Percentiles rank a stretch among this genome's conserved stretches.
phyloP scores from a whole-genome alignment of 1,284 basidiomycete genomes.

The Schizophyllum amplum region DNA sequence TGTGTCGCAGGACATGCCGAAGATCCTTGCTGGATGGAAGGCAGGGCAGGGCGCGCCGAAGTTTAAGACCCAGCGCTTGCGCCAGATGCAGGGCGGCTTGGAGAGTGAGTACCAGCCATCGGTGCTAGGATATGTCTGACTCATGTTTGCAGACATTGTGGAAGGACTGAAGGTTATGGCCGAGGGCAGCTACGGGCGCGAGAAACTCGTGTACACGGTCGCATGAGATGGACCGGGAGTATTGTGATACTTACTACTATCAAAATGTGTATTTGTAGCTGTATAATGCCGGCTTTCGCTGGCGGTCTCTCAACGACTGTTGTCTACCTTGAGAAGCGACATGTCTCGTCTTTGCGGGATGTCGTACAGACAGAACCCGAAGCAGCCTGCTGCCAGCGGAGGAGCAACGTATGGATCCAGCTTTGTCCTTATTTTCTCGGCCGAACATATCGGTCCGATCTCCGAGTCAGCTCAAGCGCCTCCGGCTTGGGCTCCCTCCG shows the following conservation, averaged over 20 bases:
- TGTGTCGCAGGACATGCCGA: constrained; percentile 1
- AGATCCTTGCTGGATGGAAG: constrained; percentile 3
- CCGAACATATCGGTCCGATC: neutral
- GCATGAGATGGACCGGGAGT: too few relatives aligned
- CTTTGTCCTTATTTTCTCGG: neutral
- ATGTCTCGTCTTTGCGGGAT: too few relatives aligned
- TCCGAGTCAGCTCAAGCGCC: constrained; percentile 3
- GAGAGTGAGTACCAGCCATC: neutral
- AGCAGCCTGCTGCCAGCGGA: too few relatives aligned
- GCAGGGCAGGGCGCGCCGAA: constrained; percentile 1
- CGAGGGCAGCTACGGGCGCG: neutral
- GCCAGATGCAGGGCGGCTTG: constrained; percentile 2
- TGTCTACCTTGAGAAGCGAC: too few relatives aligned
- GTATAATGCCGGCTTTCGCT: too few relatives aligned
- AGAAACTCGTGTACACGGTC: neutral
- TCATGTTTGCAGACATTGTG: neutral
- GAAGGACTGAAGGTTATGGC: neutral
- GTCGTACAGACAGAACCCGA: too few relatives aligned
- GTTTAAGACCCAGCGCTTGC: constrained; percentile 2
- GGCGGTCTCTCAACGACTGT: too few relatives aligned
- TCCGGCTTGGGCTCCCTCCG: constrained; percentile 17
- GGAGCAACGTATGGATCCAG: too few relatives aligned
- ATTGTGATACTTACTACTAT: too few relatives aligned
- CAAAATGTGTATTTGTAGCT: too few relatives aligned
- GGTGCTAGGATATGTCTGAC: too few relatives aligned